A percentile compares a stretch with the other conserved stretches of the same genome.
phyloP scores from a whole-genome alignment of 1,139 yeast genomes.

The Taiozyma onychis region DNA sequence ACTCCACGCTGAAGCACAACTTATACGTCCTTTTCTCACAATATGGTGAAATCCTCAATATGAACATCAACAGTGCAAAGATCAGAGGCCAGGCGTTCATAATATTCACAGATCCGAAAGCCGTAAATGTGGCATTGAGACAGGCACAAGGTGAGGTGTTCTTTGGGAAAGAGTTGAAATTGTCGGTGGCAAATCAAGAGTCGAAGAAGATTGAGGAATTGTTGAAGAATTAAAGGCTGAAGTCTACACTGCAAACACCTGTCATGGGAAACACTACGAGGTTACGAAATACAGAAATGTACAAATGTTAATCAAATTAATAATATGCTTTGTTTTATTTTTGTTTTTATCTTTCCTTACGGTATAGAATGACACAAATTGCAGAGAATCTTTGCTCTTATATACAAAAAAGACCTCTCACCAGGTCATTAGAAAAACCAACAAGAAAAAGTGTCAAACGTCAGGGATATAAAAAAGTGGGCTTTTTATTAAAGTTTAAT shows the following conservation, averaged over 20 bases:
- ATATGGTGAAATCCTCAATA: constrained; percentile 62
- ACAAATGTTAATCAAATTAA: background rate
- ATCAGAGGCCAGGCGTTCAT: constrained; percentile 80
- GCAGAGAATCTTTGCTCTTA: background rate
- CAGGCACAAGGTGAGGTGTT: constrained; percentile 43
- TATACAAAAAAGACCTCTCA: background rate
- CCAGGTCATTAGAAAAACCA: background rate
- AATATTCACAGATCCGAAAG: constrained; percentile 41
- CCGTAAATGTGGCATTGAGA: constrained; percentile 50
- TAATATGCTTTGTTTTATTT: background rate
- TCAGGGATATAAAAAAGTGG: background rate
- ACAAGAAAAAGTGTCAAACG: background rate
- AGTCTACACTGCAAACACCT: background rate
- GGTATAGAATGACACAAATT: background rate
- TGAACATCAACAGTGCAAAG: constrained; percentile 39
- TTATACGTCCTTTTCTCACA: constrained; percentile 60
- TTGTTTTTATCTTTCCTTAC: background rate
- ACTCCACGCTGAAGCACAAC: constrained; percentile 41
- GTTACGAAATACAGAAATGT: background rate
- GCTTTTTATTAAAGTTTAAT: background rate
- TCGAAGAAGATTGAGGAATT: constrained; percentile 25
- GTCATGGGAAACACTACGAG: background rate
- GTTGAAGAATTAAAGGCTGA: constrained; percentile 2
- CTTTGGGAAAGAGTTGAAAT: constrained; percentile 50
- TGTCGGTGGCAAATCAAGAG: constrained; percentile 42